Evolutionary conservation across 2,329 filamentous ascomycete species (phyloP).

Genomic region (Fusarium oligoseptatum): DNA sequence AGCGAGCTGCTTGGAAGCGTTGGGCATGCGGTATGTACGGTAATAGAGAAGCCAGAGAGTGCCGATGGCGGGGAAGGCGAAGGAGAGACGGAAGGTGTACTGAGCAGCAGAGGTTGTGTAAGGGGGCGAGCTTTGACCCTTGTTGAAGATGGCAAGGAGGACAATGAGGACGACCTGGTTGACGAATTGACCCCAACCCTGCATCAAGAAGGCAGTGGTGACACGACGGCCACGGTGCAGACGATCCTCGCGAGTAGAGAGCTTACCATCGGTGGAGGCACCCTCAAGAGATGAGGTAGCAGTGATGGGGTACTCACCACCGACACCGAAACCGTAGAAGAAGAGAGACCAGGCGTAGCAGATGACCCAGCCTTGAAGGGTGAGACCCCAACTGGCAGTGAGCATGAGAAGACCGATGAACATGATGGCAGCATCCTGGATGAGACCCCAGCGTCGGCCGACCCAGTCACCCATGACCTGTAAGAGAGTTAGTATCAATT

Average conservation of each 20-base stretch:
- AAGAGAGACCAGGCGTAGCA: slow-evolving; percentile 97
- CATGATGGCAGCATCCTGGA: slow-evolving; percentile 96
- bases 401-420: slow-evolving; percentile 92
- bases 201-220: slow-evolving; percentile 96
- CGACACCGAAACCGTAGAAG: slow-evolving; percentile 76
- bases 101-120: slow-evolving; percentile 85
- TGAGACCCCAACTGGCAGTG: slow-evolving; percentile 89
- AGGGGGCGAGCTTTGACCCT: slow-evolving; percentile 77
- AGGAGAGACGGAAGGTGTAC: slow-evolving; percentile 92
- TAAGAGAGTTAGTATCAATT: slow-evolving; percentile 29
- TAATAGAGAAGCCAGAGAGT: slow-evolving; percentile 97
- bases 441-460: slow-evolving; percentile 93
- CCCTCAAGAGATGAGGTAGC: slow-evolving; percentile 96
- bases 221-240: slow-evolving; percentile 96
- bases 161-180: slow-evolving; percentile 94
- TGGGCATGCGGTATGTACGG: slow-evolving; percentile 93
- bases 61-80: slow-evolving; percentile 89
- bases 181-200: slow-evolving; percentile 96
- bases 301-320: slow-evolving; percentile 96
- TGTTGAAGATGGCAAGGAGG: slow-evolving; percentile 89
- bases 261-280: slow-evolving; percentile 84
- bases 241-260: slow-evolving; percentile 92
- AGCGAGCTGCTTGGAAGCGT: slow-evolving; percentile 85
- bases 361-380: slow-evolving; percentile 93
- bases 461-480: slow-evolving; percentile 77